Evolutionary conservation across 306 rosid species (phyloP).

Genomic region (Vigna unguiculata): DNA sequence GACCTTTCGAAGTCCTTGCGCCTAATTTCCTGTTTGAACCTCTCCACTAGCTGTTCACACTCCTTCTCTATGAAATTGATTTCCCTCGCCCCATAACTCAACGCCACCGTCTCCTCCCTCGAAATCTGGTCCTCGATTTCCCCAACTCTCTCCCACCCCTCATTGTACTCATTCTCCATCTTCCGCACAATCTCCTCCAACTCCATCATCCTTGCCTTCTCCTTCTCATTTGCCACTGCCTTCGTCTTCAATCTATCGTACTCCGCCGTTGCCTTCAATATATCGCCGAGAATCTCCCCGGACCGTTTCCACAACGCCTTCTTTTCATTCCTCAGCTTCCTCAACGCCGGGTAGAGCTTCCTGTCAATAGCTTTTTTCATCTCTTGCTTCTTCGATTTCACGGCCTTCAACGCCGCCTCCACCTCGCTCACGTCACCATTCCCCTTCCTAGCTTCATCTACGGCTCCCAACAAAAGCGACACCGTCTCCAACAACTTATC

Average conservation of each 20-base stretch:
- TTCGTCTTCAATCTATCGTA: slow-evolving; percentile 45
- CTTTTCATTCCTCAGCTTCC: slow-evolving; percentile 57
- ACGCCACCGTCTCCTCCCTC: slow-evolving; percentile 69
- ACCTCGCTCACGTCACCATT: slow-evolving; percentile 52
- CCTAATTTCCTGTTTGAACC: slow-evolving; percentile 62
- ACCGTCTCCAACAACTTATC: slow-evolving; percentile 62
- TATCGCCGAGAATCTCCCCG: slow-evolving; percentile 54
- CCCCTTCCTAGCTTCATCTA: slow-evolving; percentile 68
- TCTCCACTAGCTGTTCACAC: slow-evolving; percentile 74
- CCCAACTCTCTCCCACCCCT: slow-evolving; percentile 61
- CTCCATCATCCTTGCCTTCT: slow-evolving; percentile 49
- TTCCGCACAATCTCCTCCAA: slow-evolving; percentile 57
- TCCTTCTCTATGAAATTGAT: slow-evolving; percentile 83
- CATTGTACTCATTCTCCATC: slow-evolving; percentile 69
- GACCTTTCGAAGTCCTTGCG: slow-evolving; percentile 62
- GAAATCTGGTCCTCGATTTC: slow-evolving; percentile 66
- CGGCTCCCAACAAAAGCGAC: slow-evolving; percentile 52
- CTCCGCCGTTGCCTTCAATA: slow-evolving; percentile 53
- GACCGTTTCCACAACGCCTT: slow-evolving; percentile 50
- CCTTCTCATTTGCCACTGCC: slow-evolving; percentile 46
- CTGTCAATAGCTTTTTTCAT: slow-evolving; percentile 54
- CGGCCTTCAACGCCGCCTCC: slow-evolving; percentile 59
- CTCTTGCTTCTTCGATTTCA: slow-evolving; percentile 66
- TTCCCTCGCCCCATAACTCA: slow-evolving; percentile 85
- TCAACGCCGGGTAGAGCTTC: slow-evolving; percentile 58